Conservation (phyloP, 805 yeast species). For the Candida michaelii region DNA sequence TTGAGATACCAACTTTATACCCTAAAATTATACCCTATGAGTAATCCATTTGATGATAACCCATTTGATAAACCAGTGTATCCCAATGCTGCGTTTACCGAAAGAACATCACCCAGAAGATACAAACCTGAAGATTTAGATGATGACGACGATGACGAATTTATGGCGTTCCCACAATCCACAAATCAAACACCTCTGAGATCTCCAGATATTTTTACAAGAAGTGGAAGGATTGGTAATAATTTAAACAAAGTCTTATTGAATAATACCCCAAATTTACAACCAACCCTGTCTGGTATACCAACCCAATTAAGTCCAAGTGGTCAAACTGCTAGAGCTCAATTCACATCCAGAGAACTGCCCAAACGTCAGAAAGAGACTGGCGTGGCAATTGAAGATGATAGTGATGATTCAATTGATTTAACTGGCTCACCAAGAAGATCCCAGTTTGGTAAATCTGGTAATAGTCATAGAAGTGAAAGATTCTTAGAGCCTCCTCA, state of each 20-base stretch:
- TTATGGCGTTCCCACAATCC: constrained; percentile 31
- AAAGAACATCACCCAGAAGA: constrained; percentile 38
- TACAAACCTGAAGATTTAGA: constrained; percentile 26
- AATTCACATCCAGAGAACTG: constrained; percentile 67
- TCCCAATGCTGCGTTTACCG: constrained; percentile 42
- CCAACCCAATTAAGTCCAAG: constrained; percentile 38
- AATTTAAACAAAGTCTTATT: constrained; percentile 19
- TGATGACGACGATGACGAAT: constrained; percentile 24
- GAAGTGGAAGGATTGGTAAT: constrained; percentile 27
- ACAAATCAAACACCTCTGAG: constrained; percentile 16
- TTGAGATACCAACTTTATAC: background rate
- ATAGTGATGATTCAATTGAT: constrained; percentile 27
- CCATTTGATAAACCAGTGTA: constrained; percentile 35
- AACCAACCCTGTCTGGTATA: constrained; percentile 14
- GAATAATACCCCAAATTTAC: constrained; percentile 28
- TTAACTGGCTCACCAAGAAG: constrained; percentile 39
- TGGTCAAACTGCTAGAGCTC: constrained; percentile 57
- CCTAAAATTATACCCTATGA: constrained; percentile 17
- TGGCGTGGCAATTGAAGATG: constrained; percentile 47
- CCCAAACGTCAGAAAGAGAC: constrained; percentile 57
- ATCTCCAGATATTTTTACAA: constrained; percentile 45
- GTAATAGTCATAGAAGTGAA: constrained; percentile 42
- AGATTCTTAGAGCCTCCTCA: constrained; percentile 62
- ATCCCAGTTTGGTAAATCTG: constrained; percentile 18
- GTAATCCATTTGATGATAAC: constrained; percentile 32